Percentiles rank a stretch among this genome's conserved stretches.
Conservation (phyloP, 495 filamentous ascomycete genomes). For the Sphaerosporella brunnea region DNA sequence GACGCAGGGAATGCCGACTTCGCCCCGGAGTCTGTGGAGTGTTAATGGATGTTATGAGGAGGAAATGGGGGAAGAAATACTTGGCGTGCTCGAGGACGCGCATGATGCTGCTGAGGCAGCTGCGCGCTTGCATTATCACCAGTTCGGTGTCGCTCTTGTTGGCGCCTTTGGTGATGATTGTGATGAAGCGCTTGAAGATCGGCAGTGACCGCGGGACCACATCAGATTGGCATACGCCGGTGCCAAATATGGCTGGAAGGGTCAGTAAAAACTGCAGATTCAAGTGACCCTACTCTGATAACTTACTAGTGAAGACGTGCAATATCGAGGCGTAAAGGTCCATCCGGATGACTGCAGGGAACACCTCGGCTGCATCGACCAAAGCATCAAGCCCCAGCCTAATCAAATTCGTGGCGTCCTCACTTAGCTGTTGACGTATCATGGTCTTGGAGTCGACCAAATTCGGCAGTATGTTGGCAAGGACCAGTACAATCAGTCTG, state of each 20-base stretch:
- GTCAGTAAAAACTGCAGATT: not conserved
- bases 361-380: slow-evolving; percentile 84
- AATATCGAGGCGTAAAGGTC: slow-evolving; percentile 93
- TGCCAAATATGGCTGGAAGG: slow-evolving; percentile 52
- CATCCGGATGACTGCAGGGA: slow-evolving; percentile 87
- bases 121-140: slow-evolving; percentile 23
- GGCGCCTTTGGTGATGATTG: slow-evolving; percentile 41
- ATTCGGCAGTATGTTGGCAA: slow-evolving; percentile 73
- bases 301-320: slow-evolving; percentile 66
- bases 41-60: slow-evolving; percentile 1
- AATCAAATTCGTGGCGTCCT: slow-evolving; percentile 71
- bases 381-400: slow-evolving; percentile 65
- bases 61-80: slow-evolving; percentile 9
- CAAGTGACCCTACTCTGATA: not conserved
- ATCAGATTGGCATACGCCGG: slow-evolving; percentile 63
- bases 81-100: slow-evolving; percentile 25
- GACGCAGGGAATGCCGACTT: slow-evolving; percentile 49
- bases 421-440: slow-evolving; percentile 52
- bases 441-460: slow-evolving; percentile 50
- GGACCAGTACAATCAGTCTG: slow-evolving; percentile 79
- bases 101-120: slow-evolving; percentile 22
- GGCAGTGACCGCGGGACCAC: slow-evolving; percentile 83
- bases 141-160: slow-evolving; percentile 24
- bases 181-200: slow-evolving; percentile 79
- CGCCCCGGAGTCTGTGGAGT: slow-evolving; percentile 20